Evolutionary conservation across 345 rosid genomes (phyloP).

Genomic region (Eucalyptus dawsonii): DNA sequence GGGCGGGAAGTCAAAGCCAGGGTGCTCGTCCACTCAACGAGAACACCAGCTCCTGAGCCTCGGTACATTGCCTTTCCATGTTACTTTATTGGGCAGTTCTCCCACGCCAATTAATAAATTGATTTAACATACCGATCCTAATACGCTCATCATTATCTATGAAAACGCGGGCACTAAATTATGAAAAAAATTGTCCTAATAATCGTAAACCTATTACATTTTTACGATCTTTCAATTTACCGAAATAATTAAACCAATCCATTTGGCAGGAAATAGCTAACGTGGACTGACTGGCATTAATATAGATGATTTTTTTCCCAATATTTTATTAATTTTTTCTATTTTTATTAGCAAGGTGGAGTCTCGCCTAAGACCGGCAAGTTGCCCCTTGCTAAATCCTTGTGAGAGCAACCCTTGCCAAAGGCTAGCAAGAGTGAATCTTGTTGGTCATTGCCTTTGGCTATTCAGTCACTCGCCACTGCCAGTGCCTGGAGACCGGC

Average conservation of each 20-base stretch:
- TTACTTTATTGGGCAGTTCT: background rate
- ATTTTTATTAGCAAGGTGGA: no score
- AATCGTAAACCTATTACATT: fast-evolving
- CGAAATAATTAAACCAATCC: background rate
- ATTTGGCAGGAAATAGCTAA: fast-evolving
- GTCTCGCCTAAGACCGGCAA: no score
- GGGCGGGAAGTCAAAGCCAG: background rate
- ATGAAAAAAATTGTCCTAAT: no score
- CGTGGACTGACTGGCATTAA: fast-evolving
- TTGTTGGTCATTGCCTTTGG: no score
- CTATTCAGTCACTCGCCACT: fast-evolving
- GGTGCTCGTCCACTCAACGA: background rate
- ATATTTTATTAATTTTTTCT: no score
- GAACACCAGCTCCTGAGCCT: background rate
- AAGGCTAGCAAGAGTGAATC: no score
- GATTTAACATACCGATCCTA: background rate
- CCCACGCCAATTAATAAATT: background rate
- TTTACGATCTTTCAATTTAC: no score
- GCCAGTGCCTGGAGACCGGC: fast-evolving
- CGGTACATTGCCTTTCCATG: background rate
- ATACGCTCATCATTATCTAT: background rate
- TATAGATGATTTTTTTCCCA: no score
- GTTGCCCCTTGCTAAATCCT: no score
- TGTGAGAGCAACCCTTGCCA: no score
- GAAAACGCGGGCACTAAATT: background rate